These are phyloP conservation scores for Phytophthora hibernalis DNA, from an alignment of 352 stramenopile species.

Conservation along the genomic window DNA sequence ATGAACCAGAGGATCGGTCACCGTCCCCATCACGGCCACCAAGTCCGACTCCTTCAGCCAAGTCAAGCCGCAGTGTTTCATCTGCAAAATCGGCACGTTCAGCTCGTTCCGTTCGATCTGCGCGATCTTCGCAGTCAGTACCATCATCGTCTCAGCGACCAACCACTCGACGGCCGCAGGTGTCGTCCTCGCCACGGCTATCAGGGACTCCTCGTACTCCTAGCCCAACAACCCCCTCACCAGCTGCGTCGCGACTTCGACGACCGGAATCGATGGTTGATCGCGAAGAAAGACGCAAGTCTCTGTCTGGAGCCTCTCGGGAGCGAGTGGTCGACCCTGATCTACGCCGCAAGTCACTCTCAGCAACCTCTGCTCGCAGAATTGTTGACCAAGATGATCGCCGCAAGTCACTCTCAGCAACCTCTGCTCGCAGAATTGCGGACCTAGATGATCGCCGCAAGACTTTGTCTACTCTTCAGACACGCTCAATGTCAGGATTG, in stretches of 20 bases:
- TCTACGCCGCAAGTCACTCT: constrained; percentile 58
- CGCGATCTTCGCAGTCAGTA: constrained; percentile 13
- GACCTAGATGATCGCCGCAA: constrained; percentile 45
- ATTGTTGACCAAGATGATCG: constrained; percentile 36
- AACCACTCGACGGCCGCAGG: constrained; percentile 17
- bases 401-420: constrained; percentile 51
- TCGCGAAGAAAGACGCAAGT: constrained; percentile 50
- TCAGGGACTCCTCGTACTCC: constrained; percentile 14
- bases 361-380: constrained; percentile 25
- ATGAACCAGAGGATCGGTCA: constrained; percentile 16
- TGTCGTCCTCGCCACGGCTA: constrained; percentile 19
- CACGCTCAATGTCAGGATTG: constrained; percentile 33
- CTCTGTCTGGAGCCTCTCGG: constrained; percentile 32
- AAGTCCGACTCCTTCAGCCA: constrained; percentile 57
- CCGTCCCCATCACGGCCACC: constrained; percentile 28
- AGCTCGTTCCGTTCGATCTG: constrained; percentile 21
- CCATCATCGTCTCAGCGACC: constrained; percentile 20
- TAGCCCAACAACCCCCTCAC: constrained; percentile 8
- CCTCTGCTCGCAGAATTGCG: constrained; percentile 22
- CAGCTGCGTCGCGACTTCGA: constrained; percentile 28
- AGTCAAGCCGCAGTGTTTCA: constrained; percentile 49
- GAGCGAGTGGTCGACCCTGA: constrained; percentile 42
- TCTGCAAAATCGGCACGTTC: constrained; percentile 53
- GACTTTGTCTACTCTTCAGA: constrained; percentile 53
- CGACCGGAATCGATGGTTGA: constrained; percentile 38